phyloP scores from a whole-genome alignment of 23 red algal species.

The Porphyridium purpureum region DNA sequence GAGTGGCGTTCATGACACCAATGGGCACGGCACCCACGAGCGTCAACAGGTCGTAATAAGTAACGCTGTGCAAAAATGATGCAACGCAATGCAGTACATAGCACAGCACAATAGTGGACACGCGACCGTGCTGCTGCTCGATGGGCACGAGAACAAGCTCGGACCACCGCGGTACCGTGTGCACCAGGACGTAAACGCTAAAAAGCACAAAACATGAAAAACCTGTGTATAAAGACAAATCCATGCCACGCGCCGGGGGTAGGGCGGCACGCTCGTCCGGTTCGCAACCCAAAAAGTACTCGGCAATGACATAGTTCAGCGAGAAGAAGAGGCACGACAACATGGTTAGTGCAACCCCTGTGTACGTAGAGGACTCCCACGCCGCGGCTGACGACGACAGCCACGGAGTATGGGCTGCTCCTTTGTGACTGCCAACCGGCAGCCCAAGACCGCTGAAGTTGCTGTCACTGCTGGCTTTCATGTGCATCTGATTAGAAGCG shows the following conservation, averaged over 20 bases:
- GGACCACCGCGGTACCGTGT: slow-evolving; percentile 61
- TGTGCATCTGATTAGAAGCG: too few relatives aligned
- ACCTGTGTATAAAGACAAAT: slow-evolving; percentile 54
- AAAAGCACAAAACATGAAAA: slow-evolving; percentile 46
- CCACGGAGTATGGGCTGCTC: too few relatives aligned
- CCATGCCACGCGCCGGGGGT: slow-evolving; percentile 1
- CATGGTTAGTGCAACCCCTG: neutral
- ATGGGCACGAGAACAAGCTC: slow-evolving; percentile 36
- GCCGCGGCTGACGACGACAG: too few relatives aligned
- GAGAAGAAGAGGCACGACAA: neutral
- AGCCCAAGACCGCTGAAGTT: too few relatives aligned
- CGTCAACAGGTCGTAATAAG: slow-evolving; percentile 64
- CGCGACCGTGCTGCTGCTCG: slow-evolving; percentile 38
- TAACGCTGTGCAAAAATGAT: slow-evolving; percentile 38
- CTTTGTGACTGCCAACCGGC: too few relatives aligned
- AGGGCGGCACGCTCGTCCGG: neutral
- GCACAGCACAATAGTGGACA: slow-evolving; percentile 26
- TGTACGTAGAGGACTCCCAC: too few relatives aligned
- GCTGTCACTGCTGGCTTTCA: too few relatives aligned
- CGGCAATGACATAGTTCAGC: slow-evolving; percentile 58
- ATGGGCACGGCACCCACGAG: slow-evolving; percentile 63
- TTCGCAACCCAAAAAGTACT: slow-evolving; percentile 28
- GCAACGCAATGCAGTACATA: slow-evolving; percentile 35
- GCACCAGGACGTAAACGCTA: slow-evolving; percentile 26
- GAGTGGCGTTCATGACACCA: slow-evolving; percentile 53